Percentiles rank a stretch among this genome's conserved stretches.
These are phyloP conservation scores for Coprinellus micaceus DNA, from an alignment of 768 basidiomycete genomes.

Conservation along the genomic window DNA sequence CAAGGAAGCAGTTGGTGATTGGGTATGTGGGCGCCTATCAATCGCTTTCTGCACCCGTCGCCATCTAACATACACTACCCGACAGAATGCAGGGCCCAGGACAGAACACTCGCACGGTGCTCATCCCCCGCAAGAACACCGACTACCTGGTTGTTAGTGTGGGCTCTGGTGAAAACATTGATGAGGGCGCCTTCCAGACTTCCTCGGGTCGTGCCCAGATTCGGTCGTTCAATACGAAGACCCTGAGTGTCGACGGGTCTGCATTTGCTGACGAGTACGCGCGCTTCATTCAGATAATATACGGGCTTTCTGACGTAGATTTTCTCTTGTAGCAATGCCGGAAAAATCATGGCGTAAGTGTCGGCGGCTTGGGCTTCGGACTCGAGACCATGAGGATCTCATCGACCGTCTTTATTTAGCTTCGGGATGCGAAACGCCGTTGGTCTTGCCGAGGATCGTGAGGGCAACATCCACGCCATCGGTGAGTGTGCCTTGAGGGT, in stretches of 20 bases:
- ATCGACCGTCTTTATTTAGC: not conserved
- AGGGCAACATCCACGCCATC: constrained; percentile 13
- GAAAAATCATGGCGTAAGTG: constrained; percentile 4
- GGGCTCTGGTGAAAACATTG: constrained; percentile 13
- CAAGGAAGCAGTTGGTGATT: not conserved
- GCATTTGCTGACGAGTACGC: constrained; percentile 1
- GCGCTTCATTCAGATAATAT: not conserved
- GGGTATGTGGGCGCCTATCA: not conserved
- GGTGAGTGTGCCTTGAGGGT: not conserved
- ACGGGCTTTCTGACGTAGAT: not conserved
- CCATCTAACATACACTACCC: not conserved
- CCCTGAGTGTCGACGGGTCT: constrained; percentile 4
- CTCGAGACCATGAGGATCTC: not conserved
- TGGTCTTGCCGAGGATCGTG: constrained; percentile 13
- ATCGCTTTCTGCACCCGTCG: not conserved
- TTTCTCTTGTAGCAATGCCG: not conserved
- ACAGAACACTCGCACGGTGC: constrained; percentile 14
- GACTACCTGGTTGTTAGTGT: constrained; percentile 13
- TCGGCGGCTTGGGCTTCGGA: not conserved
- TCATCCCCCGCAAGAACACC: constrained; percentile 9
- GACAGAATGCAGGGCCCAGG: constrained; percentile 6
- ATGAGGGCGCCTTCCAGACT: constrained; percentile 6
- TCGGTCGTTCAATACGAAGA: constrained; percentile 11
- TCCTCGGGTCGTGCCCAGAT: constrained; percentile 11
- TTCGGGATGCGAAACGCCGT: constrained; percentile 16